Evolutionary conservation across 2,329 filamentous ascomycete genomes (phyloP), one percentile per base, ranked within the genome.

Genomic region (Alternaria arborescens): DNA sequence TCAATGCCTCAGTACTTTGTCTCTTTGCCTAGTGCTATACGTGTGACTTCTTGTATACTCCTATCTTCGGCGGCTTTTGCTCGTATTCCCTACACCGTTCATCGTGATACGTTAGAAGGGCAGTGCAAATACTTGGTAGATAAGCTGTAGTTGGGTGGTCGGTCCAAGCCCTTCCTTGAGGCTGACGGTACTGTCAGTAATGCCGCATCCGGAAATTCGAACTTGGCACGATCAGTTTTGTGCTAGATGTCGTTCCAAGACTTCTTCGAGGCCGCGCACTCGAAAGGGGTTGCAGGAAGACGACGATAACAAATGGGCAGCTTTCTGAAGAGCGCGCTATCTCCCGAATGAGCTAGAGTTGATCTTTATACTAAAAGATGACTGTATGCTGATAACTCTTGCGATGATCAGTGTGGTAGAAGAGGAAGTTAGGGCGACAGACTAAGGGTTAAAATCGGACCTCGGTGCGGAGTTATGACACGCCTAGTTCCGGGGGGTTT

Each of bases 281-380:
- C 34, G 16, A n/a, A 38, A 38, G 16, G 34, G 34, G 34, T 3
- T 7, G 34, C 14, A 38, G 34, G 16, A 8, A 8, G 16, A 16
- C 0, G 16, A 8, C 34, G 7, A 8, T 12, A n/a, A 16, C 16
- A 16, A n/a, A 38, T 10, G 6, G 16, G 34, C 16, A 16, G 8
- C 3, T 1, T 8, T 8, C 7, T 3, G 16, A 38, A 4, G 16
- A n/a, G 7, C 7, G 0, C 5, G 0, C 16, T 38, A n/a, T n/a
- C 8, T 8, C 34, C 16, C 16, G 16, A 8, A n/a, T 38, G 24
- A 38, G 34, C 34, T 10, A n/a, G n/a, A 7, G 16, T 10, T n/a
- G 16, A 8, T n/a, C 8, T 38, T 38, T 4, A 38, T 38, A n/a
- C 34, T n/a, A 38, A 38, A 18, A 38, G 5, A 38, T 38, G 34